Evolutionary conservation across 352 stramenopile genomes (phyloP), one percentile per base, ranked within the genome.

Genomic region (Phytopythium ostracodes): DNA sequence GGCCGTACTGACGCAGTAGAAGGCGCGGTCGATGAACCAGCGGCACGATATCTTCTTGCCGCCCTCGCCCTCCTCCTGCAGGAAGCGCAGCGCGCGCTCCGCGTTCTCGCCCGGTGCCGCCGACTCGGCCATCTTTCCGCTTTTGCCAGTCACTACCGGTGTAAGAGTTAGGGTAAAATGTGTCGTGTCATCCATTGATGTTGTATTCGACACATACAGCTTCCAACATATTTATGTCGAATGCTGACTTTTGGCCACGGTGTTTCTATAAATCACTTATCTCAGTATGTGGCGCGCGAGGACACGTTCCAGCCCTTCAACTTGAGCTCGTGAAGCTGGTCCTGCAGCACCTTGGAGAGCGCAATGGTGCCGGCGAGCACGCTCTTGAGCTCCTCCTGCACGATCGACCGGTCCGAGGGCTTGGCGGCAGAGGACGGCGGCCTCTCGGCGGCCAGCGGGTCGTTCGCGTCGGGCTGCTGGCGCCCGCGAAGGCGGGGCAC

Each of bases 1-100:
- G 6, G 17, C 91, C 85, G 71, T 88, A 94, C 85, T 92, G 71
- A 90, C 81, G 65, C 85, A 94, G 51, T 78, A 83, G 73, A 94
- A 94, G 12, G 85, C 81, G 36, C 79, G 79, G 59, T 94, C 83
- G 1, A 94, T 60, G 62, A 92, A 91, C 79, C 81, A 91, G n/a
- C 71, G 63, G 65, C 85, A 94, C 15, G 76, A 79, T 56, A 89
- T 75, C 36, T 79, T 73, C 71, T 85, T 89, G 61, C 68, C 65
- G 10, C 62, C 60, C 11, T 68, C 72, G 29, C 62, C 68, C 22
- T 73, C 68, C 55, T 84, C 71, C 29, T 89, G 76, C 65, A 92
- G 42, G 63, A 84, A 90, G 57, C 83, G 80, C 67, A 73, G 77
- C 9, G 79, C 81, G 33, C 78, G 83, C 68, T 89, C 78, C 4